Evolutionary conservation across 768 basidiomycete genomes (phyloP), one percentile per base, ranked within the genome.

Genomic region (Termitomyces eurrhizus): DNA sequence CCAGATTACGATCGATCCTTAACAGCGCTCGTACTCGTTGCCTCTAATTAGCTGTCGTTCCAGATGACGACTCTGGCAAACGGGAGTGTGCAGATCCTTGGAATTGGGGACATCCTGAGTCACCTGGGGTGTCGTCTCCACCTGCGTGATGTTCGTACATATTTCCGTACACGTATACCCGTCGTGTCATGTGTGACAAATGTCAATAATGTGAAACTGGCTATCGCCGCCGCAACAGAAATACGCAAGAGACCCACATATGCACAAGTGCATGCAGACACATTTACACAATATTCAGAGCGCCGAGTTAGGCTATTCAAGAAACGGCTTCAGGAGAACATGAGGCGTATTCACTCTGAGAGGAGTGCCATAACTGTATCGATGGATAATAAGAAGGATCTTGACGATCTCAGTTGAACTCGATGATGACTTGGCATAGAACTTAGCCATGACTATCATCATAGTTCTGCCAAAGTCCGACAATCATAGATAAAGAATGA

Each of bases 151-250:
- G 60, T 57, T 60, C 49, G 33, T 53, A 60, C 49, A 29, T 41
- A 60, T 52, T 24, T 16, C 29, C 18, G 1, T 6, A 21, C 21
- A 1, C 21, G 21, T 21, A 21, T 21, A 21, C 21, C 26, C 24
- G 29, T 59, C 55, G 56, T 51, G 62, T 63, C 58, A 63, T 57
- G 46, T 42, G 41, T 57, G 29, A 24, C 54, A 60, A 36, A 56
- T 63, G 59, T 53, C 62, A 63, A 18, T 41, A 51, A 57, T 54
- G 62, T 63, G 46, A 63, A 60, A 36, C n/a, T 5, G 32, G 16
- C 21, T 35, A 36, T 41, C 48, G 14, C 14, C 60, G n/a, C 35
- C 45, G 14, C n/a, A 24, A 56, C 39, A 26, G 45, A 21, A 37
- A 26, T 24, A 24, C 12, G 37, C 32, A 48, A 21, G 21, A 24